A percentile compares a stretch with the other conserved stretches of the same genome.
Evolutionary conservation across 2,329 filamentous ascomycete genomes (phyloP).

Genomic region (Botryosphaeria dothidea): DNA sequence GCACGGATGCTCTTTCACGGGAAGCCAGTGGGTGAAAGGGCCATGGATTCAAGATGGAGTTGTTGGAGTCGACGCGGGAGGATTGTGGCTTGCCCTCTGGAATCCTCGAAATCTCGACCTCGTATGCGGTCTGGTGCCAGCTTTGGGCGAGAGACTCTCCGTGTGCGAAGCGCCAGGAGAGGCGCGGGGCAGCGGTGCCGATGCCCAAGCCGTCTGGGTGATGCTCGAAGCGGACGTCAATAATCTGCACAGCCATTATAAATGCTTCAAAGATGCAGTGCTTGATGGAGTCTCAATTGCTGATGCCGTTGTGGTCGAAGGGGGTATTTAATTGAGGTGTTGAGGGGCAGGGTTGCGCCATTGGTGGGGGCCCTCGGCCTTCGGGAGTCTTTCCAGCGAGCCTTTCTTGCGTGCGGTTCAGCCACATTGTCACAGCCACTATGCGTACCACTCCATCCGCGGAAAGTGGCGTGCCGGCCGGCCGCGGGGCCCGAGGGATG

Average conservation of each 20-base stretch:
- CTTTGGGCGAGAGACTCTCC: slow-evolving; percentile 37
- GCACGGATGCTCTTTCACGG: slow-evolving; percentile 30
- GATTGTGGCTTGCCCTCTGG: neutral
- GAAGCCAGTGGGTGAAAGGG: slow-evolving; percentile 36
- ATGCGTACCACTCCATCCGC: too few relatives aligned
- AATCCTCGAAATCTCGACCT: slow-evolving; percentile 42
- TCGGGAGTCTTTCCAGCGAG: neutral
- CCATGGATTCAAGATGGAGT: slow-evolving; percentile 49
- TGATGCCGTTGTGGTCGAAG: too few relatives aligned
- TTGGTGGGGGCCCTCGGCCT: neutral
- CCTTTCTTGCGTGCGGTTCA: neutral
- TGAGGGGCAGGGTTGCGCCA: neutral
- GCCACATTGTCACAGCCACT: neutral
- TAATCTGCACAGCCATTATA: neutral
- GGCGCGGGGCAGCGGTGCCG: slow-evolving; percentile 44
- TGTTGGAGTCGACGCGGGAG: slow-evolving; percentile 35
- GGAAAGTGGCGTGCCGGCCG: too few relatives aligned
- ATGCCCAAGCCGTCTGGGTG: slow-evolving; percentile 47
- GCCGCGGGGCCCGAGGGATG: neutral
- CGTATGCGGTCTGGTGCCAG: slow-evolving; percentile 49
- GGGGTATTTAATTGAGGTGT: neutral
- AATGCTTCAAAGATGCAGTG: too few relatives aligned
- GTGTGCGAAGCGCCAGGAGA: slow-evolving; percentile 48
- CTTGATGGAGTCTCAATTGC: too few relatives aligned
- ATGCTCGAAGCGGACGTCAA: slow-evolving; percentile 44